Evolutionary conservation across 208 protist species (phyloP), one percentile per base, ranked within the genome.

Genomic region (Wallacemonas sp.): DNA sequence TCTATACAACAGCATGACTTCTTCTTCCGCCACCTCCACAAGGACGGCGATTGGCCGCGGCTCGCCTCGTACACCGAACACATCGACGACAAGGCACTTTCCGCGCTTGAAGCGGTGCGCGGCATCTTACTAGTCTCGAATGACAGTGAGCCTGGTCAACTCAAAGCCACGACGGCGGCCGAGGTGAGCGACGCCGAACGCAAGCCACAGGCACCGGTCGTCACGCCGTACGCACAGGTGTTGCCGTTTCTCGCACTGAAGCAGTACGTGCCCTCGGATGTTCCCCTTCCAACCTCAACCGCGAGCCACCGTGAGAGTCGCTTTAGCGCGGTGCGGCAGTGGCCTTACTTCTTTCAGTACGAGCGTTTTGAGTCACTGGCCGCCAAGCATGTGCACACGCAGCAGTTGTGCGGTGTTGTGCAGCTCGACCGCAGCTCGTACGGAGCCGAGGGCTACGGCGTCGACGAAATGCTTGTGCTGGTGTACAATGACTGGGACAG

Each of bases 401-500:
- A 63, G 33, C 32, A 30, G 29, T 24, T 60, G 24, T 38, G 26
- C 27, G 68, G 78, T 10, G 73, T 88, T 13, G 71, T 81, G 30
- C 68, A 81, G 38, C 50, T 81, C 39, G 81, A 88, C 48, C 12
- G 54, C 5, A 24, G 36, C 2, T 69, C 60, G 26, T 52, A 58
- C 19, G 46, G 55, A 4, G 4, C 46, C 6, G 38, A 67, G 29
- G 17, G 39, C 5, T 46, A n/a, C 1, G 29, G 19, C 33, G 27
- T 60, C 46, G 66, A 76, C 32, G 81, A 88, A 62, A 58, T 76
- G 55, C 66, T 88, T 15, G 21, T 88, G 50, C 52, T 88, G 6
- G 66, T 81, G n/a, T 88, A 84, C 64, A 81, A 76, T 24, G 77
- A 88, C 68, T 84, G 81, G 81, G 66, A 81, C 50, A 39, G 59